These are phyloP conservation scores for Barnettozyma botsteinii DNA, from an alignment of 805 yeast genomes.

Conservation along the genomic window DNA sequence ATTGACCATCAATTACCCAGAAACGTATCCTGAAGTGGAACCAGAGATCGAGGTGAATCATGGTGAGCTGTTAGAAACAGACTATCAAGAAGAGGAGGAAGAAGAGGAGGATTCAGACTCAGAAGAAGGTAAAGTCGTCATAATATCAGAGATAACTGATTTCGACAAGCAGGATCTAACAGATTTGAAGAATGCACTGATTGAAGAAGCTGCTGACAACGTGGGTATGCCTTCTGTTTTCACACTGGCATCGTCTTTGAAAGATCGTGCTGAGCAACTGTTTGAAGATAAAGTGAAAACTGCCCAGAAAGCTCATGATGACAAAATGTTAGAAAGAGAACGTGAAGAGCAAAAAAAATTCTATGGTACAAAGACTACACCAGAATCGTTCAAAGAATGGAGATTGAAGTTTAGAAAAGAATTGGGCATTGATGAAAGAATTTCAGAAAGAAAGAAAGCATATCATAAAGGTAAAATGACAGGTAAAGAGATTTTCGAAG, in stretches of 20 bases:
- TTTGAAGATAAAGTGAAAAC: conserved; percentile 52
- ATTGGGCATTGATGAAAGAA: conserved; percentile 58
- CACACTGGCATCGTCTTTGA: conserved; percentile 67
- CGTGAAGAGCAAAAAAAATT: conserved; percentile 84
- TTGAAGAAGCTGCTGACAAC: conserved; percentile 65
- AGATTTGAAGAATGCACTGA: conserved; percentile 34
- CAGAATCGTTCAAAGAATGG: conserved; percentile 72
- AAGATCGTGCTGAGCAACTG: conserved; percentile 71
- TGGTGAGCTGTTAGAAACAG: conserved; percentile 26
- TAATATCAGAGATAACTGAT: conserved; percentile 52
- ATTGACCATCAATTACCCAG: conserved; percentile 68
- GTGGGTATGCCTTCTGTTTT: conserved; percentile 91
- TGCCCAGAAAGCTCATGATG: conserved; percentile 54
- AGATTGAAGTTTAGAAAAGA: conserved; percentile 64
- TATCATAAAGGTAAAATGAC: conserved; percentile 74
- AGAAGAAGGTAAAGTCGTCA: conserved; percentile 41
- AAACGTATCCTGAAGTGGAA: conserved; percentile 72
- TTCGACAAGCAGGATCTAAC: conserved; percentile 45
- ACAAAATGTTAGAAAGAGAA: conserved; percentile 57
- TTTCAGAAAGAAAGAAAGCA: conserved; percentile 42
- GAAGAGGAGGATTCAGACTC: conserved; percentile 32
- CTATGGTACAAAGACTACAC: conserved; percentile 83
- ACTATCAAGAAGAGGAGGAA: conserved; percentile 20
- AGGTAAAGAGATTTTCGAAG: conserved; percentile 86
- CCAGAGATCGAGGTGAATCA: conserved; percentile 49